Conservation (phyloP, 2,329 filamentous ascomycete species). For the Xylariomycetidae sp. region DNA sequence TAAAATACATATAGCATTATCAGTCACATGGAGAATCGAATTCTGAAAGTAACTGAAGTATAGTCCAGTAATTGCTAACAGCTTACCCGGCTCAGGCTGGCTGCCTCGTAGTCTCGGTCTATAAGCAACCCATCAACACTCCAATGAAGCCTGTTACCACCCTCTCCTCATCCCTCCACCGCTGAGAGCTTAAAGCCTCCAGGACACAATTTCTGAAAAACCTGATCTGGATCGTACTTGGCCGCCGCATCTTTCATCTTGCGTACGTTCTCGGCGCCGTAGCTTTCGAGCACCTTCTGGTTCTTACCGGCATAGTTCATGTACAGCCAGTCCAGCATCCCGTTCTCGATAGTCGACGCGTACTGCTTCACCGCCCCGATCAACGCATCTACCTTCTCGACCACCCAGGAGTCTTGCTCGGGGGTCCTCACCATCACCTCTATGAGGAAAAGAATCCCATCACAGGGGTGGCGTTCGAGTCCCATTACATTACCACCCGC, state of each 20-base stretch:
- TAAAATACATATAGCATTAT: too few species aligned
- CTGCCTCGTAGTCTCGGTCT: too few species aligned
- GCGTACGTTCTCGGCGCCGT: slow-evolving; percentile 10
- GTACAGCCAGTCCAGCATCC: slow-evolving; percentile 14
- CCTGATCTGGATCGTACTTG: slow-evolving; percentile 14
- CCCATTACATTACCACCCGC: neutral
- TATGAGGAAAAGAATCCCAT: neutral
- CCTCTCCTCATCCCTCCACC: too few species aligned
- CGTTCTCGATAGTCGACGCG: slow-evolving; percentile 7
- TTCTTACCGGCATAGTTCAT: slow-evolving; percentile 13
- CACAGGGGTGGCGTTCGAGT: neutral
- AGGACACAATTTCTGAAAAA: slow-evolving; percentile 14
- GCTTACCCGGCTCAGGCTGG: too few species aligned
- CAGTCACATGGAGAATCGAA: too few species aligned
- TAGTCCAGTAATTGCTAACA: too few species aligned
- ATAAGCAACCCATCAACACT: too few species aligned
- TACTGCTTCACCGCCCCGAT: slow-evolving; percentile 11
- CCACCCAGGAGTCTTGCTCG: neutral
- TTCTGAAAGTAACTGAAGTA: too few species aligned
- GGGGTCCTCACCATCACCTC: neutral
- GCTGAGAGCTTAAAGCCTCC: neutral
- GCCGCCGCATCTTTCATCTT: slow-evolving; percentile 12
- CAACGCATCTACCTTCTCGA: too few species aligned
- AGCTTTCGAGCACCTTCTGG: slow-evolving; percentile 13
- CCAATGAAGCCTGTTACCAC: too few species aligned